Evolutionary conservation across 768 basidiomycete species (phyloP).

Genomic region (Thelephora ganbajun): DNA sequence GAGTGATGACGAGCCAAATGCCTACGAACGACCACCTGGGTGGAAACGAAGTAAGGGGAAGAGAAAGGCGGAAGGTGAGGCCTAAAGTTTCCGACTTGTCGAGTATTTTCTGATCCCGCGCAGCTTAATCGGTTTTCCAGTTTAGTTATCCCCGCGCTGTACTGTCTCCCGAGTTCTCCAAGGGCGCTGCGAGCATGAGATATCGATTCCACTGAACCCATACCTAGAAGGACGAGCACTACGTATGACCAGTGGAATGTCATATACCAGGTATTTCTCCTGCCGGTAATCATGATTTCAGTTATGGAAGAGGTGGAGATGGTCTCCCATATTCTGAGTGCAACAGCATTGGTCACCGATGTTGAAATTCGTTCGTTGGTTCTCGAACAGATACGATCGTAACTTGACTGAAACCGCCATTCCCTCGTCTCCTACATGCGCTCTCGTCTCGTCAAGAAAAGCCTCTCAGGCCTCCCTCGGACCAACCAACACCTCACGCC

Average conservation of each 20-base stretch:
- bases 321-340: neutral
- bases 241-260: neutral
- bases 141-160: no score
- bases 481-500: no score
- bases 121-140: no score
- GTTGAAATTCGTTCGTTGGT: neutral
- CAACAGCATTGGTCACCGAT: neutral
- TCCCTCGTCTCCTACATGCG: no score
- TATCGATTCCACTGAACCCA: neutral
- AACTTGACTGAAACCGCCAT: neutral
- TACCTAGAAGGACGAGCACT: neutral
- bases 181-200: neutral
- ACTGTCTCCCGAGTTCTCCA: no score
- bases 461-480: no score
- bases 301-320: neutral
- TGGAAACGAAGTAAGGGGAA: constrained; percentile 11
- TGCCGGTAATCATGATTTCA: no score
- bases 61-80: constrained; percentile 10
- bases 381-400: neutral
- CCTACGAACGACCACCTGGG: constrained; percentile 20
- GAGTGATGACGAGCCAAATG: constrained; percentile 17
- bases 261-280: neutral
- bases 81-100: neutral
- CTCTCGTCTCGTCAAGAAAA: no score
- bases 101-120: no score